A percentile compares a stretch with the other conserved stretches of the same genome.
These are phyloP conservation scores for Ustilago sp. DNA, from an alignment of 1,284 basidiomycete species.

Conservation along the genomic window DNA sequence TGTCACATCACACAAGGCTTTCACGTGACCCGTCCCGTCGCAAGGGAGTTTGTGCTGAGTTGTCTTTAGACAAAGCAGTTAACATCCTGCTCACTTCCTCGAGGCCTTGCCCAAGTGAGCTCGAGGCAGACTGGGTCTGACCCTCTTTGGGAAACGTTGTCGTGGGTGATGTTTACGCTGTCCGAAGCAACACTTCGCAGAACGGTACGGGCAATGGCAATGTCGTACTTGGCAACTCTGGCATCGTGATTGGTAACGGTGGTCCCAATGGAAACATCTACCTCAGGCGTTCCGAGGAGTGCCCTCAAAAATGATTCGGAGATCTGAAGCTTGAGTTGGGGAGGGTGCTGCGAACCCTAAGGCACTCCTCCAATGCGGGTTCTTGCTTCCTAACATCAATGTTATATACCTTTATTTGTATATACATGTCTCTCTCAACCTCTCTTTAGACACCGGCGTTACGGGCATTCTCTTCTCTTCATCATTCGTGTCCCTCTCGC, in stretches of 20 bases:
- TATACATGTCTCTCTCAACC: not conserved
- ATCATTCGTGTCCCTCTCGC: not conserved
- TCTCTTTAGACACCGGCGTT: not conserved
- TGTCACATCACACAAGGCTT: too few species aligned
- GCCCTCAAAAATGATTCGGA: not conserved
- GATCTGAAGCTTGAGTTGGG: not conserved
- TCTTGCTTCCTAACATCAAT: not conserved
- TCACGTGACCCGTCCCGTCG: too few species aligned
- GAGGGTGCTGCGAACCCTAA: not conserved
- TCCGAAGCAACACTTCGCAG: slow-evolving; percentile 16
- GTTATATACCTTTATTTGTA: not conserved
- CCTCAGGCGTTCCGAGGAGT: slow-evolving; percentile 11
- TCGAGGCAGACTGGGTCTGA: too few species aligned
- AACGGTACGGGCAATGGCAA: slow-evolving; percentile 21
- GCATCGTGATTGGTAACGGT: slow-evolving; percentile 18
- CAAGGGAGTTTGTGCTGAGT: too few species aligned
- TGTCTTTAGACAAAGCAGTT: too few species aligned
- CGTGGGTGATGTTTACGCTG: slow-evolving; percentile 2
- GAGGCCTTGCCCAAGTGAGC: too few species aligned
- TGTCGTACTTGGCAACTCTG: slow-evolving; percentile 21
- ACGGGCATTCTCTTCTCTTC: not conserved
- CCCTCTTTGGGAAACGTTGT: slow-evolving; percentile 10
- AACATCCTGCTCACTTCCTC: too few species aligned
- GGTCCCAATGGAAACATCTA: slow-evolving; percentile 29
- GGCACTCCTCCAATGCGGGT: not conserved